A percentile compares a stretch with the other conserved stretches of the same genome.
These are phyloP conservation scores for Trebouxia gelatinosa DNA, from an alignment of 163 green algal genomes.

Conservation along the genomic window DNA sequence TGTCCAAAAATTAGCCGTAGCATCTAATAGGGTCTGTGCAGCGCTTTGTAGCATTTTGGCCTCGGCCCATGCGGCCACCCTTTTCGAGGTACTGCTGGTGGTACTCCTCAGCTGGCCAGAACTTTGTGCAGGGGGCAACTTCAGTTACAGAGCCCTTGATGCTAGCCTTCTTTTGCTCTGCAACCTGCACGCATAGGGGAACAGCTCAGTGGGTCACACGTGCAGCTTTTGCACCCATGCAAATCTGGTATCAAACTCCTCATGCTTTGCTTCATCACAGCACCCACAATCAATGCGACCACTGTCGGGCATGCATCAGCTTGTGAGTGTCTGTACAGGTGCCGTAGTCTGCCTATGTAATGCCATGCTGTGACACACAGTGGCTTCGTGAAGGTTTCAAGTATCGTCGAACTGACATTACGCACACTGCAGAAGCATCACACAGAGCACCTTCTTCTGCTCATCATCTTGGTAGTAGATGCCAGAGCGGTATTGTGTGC, in stretches of 20 bases:
- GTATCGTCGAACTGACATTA: not conserved
- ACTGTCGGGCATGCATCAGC: no score
- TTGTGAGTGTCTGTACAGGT: not conserved
- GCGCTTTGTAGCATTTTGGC: conserved; percentile 77
- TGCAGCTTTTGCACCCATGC: no score
- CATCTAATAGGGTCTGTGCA: conserved; percentile 80
- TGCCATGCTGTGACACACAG: no score
- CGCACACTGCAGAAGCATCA: not conserved
- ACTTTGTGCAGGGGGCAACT: conserved; percentile 31
- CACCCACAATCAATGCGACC: no score
- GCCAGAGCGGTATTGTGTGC: conserved; percentile 40
- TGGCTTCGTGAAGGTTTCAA: no score
- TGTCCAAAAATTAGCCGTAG: conserved; percentile 62
- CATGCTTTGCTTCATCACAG: no score
- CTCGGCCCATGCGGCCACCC: conserved; percentile 67
- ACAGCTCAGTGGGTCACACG: no score
- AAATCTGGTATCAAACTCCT: no score
- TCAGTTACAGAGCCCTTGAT: conserved; percentile 28
- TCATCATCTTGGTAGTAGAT: conserved; percentile 38
- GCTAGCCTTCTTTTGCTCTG: conserved; percentile 22
- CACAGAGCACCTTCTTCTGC: conserved; percentile 27
- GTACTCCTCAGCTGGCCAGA: conserved; percentile 68
- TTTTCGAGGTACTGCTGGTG: conserved; percentile 85
- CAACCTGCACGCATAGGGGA: conserved; percentile 10
- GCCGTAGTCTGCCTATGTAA: not conserved